phyloP scores from a whole-genome alignment of 495 filamentous ascomycete genomes.

The Eremomyces bilateralis region DNA sequence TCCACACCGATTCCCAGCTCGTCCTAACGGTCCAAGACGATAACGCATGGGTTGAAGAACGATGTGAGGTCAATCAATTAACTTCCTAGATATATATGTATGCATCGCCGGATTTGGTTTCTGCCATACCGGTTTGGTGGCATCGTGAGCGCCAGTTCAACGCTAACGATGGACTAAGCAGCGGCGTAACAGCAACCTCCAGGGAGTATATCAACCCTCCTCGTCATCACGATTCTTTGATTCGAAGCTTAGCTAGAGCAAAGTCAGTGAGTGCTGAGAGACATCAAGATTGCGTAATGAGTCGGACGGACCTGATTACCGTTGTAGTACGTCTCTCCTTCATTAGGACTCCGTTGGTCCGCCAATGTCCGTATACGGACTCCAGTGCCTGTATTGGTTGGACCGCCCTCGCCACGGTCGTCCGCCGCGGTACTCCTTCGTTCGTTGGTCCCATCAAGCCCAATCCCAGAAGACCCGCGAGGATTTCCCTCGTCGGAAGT shows the following conservation, averaged over 20 bases:
- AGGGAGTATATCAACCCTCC: too few species aligned
- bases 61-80: too few species aligned
- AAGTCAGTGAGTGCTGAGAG: background rate
- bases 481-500: background rate
- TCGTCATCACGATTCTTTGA: background rate
- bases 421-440: background rate
- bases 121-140: too few species aligned
- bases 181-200: too few species aligned
- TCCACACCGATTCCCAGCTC: too few species aligned
- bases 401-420: constrained; percentile 8
- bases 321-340: constrained; percentile 48
- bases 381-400: too few species aligned
- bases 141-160: too few species aligned
- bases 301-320: constrained; percentile 57
- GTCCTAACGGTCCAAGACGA: too few species aligned
- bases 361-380: constrained; percentile 33
- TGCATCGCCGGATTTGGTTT: too few species aligned
- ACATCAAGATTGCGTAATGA: background rate
- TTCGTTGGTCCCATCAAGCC: constrained; percentile 1
- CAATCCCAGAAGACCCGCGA: constrained; percentile 3
- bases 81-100: too few species aligned
- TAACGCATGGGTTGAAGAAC: too few species aligned
- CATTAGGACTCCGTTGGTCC: constrained; percentile 31
- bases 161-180: too few species aligned
- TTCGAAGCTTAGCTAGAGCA: background rate